phyloP scores from a whole-genome alignment of 2,329 filamentous ascomycete genomes.

The Penicillium sp. region DNA sequence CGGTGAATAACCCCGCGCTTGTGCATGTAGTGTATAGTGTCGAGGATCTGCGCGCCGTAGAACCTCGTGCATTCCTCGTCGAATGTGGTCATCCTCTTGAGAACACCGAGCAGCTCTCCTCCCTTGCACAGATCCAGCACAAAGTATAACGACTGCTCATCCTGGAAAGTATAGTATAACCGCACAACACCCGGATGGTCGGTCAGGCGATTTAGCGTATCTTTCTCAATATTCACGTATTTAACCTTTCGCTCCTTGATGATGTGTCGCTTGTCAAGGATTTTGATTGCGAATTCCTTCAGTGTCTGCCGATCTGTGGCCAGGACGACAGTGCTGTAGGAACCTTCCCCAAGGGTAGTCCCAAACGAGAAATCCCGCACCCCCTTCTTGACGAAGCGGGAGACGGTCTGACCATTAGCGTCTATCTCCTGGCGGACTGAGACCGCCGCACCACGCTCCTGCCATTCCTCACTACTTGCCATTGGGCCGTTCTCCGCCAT shows the following conservation, averaged over 20 bases:
- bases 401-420: constrained; percentile 76
- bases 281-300: constrained; percentile 97
- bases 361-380: constrained; percentile 97
- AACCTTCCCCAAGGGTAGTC: constrained; percentile 87
- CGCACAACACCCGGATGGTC: constrained; percentile 96
- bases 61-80: constrained; percentile 93
- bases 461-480: constrained; percentile 86
- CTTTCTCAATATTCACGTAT: constrained; percentile 99
- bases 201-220: constrained; percentile 91
- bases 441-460: constrained; percentile 89
- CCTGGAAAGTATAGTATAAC: constrained; percentile 98
- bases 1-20: constrained; percentile 92
- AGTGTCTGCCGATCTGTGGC: constrained; percentile 91
- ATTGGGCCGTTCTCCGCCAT: constrained; percentile 58
- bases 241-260: constrained; percentile 99
- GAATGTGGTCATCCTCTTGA: constrained; percentile 94
- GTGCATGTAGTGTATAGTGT: constrained; percentile 98
- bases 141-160: constrained; percentile 94
- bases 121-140: constrained; percentile 91
- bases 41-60: constrained; percentile 93
- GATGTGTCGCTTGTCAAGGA: constrained; percentile 96
- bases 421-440: constrained; percentile 81
- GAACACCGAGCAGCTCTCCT: constrained; percentile 84
- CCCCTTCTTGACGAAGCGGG: constrained; percentile 89
- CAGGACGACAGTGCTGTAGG: constrained; percentile 93